A percentile compares a stretch with the other conserved stretches of the same genome.
Conservation (phyloP, 257 asterid genomes). For the Pogostemon cablin region DNA sequence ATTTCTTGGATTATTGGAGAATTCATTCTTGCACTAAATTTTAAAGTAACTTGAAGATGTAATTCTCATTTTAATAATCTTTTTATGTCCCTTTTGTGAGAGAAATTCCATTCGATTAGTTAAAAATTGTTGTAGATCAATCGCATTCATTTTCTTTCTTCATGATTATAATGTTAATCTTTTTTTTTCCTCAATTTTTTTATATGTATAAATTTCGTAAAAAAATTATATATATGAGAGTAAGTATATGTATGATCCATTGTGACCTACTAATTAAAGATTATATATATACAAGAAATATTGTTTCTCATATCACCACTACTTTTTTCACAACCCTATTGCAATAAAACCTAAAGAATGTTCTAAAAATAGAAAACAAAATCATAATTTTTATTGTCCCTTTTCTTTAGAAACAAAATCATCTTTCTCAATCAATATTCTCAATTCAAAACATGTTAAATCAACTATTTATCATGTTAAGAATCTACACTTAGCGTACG, state of each 20-base stretch:
- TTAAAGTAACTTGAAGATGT: constrained; percentile 21
- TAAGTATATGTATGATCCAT: too few relatives aligned
- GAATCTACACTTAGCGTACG: constrained; percentile 21
- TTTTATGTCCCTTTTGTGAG: constrained; percentile 20
- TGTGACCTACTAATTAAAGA: neutral
- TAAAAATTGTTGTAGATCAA: constrained; percentile 12
- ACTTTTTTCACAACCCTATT: neutral
- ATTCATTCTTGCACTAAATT: constrained; percentile 37
- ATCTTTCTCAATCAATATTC: constrained; percentile 4
- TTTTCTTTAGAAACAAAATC: constrained; percentile 9
- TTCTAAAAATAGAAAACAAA: constrained; percentile 10
- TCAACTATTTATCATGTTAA: neutral
- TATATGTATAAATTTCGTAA: neutral
- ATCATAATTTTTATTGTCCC: neutral
- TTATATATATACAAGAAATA: neutral
- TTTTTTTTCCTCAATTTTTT: neutral
- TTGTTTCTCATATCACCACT: neutral
- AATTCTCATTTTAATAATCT: constrained; percentile 25
- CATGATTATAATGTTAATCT: neutral
- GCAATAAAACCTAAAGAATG: neutral
- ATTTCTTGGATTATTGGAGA: constrained; percentile 39
- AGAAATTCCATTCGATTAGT: constrained; percentile 31
- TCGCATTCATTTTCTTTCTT: neutral
- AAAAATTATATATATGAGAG: too few relatives aligned
- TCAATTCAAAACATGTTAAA: neutral